Evolutionary conservation across 805 yeast genomes (phyloP), one percentile per base, ranked within the genome.

Genomic region (Metschnikowia gelsemii): DNA sequence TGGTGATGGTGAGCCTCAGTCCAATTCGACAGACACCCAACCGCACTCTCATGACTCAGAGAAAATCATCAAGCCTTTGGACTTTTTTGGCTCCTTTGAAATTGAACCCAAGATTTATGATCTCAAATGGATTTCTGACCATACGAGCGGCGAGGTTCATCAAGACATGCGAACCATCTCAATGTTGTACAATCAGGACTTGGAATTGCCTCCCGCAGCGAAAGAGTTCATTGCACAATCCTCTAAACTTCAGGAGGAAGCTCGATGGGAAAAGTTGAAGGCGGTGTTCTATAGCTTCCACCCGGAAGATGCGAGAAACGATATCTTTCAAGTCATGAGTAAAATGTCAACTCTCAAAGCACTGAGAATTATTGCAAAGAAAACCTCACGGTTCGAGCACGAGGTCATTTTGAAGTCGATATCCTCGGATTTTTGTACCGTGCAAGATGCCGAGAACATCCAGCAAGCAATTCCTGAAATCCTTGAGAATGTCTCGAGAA

Each of bases 301-400:
- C 16, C 32, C 38, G 12, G 6, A 26, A 22, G 24, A 21, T 12
- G 11, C 14, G 4, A 21, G 19, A 18, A 8, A 8, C 9, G 8
- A 6, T 17, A 25, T 14, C 8, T 37, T 23, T 23, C 18, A 21
- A 20, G 29, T 8, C 13, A 30, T 37, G 35, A 29, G 30, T 17
- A n/a, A 8, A 3, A 8, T 30, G 29, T 5, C 35, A 3, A 18
- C 14, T 8, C 35, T 37, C 17, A 31, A 30, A 16, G 41, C 41
- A 16, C 35, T 37, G 41, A 37, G 41, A 24, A 20, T 32, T n/a
- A 38, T 38, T 14, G 20, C 37, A 17, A 32, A 14, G 8, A 25
- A 32, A n/a, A 32, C 36, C 4, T 24, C 32, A 13, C 14, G 22
- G 12, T 26, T 19, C 13, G 28, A 8, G 2, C 26, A 25, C 14